Evolutionary conservation across 352 stramenopile species (phyloP), one percentile per base, ranked within the genome.

Genomic region (Globisporangium ultimum): DNA sequence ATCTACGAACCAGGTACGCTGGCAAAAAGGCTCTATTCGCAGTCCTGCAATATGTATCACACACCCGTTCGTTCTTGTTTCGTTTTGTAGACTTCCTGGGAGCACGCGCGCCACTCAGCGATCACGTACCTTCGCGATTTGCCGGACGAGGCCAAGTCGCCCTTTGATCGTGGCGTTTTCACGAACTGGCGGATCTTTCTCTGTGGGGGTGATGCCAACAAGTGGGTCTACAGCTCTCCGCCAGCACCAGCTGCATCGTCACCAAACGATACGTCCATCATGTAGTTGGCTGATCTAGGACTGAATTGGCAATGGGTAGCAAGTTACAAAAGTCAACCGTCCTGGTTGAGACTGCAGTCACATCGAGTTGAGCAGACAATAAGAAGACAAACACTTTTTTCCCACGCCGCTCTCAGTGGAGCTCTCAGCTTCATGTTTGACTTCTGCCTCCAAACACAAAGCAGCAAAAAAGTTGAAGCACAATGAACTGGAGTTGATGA

Each of bases 91-190:
- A 91, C 84, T 6, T 91, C 84, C 1, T 93, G 84, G 84, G 84
- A 93, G 47, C 77, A 91, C 53, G 76, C 73, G 28, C 82, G 81
- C 10, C 74, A 76, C n/a, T 65, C 58, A 5, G 71, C 74, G 24
- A 93, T 93, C 74, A 91, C 84, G 38, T 93, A 93, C 53, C 64
- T 93, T 17, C 71, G 80, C 17, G 66, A 80, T 24, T 61, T 91
- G 2, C 79, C 73, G 9, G 70, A 77, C 47, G 82, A 76, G 42
- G 78, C 81, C 34, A 60, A 63, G 1, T 90, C 80, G 14, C 84
- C 84, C 17, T 93, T 93, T 53, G 70, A 87, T 56, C 75, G 68
- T 15, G 84, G 84, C 2, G 55, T 71, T 1, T 18, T 88, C 6
- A 62, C 52, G n/a, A 93, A 93, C 55, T 91, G 76, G 71, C 76